Conservation (phyloP, 1,139 yeast species). For the Hyphopichia burtonii region DNA sequence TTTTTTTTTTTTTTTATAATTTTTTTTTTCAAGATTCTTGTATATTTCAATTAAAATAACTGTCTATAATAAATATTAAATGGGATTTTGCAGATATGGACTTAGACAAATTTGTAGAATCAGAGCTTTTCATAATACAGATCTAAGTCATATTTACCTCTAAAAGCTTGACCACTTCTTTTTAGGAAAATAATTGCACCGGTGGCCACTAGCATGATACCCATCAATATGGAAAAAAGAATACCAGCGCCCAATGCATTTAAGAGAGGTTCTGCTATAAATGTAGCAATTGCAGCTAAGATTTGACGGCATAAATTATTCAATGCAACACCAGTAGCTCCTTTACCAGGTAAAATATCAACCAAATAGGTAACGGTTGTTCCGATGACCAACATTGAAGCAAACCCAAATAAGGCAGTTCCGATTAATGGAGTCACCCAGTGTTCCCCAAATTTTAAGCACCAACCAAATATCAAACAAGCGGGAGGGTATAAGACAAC, state of each 20-base stretch:
- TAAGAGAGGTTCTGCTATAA: constrained; percentile 68
- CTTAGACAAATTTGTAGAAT: too few relatives aligned
- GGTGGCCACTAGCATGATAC: constrained; percentile 49
- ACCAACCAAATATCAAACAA: constrained; percentile 79
- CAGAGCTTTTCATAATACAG: constrained; percentile 49
- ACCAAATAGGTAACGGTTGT: constrained; percentile 79
- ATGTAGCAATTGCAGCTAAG: constrained; percentile 75
- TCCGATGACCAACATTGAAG: constrained; percentile 82
- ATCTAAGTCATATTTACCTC: constrained; percentile 65
- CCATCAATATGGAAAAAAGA: constrained; percentile 64
- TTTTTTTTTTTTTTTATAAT: neutral
- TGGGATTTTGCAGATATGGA: too few relatives aligned
- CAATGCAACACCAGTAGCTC: constrained; percentile 86
- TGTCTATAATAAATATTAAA: neutral
- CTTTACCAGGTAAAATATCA: constrained; percentile 83
- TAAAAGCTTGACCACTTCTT: constrained; percentile 57
- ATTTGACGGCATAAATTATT: constrained; percentile 73
- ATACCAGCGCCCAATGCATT: constrained; percentile 69
- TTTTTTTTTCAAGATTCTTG: neutral
- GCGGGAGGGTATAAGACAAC: constrained; percentile 63
- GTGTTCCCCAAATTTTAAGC: constrained; percentile 58
- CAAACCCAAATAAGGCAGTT: constrained; percentile 77
- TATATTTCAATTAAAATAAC: neutral
- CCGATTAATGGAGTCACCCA: constrained; percentile 83
- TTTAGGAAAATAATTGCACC: constrained; percentile 50